phyloP scores from a whole-genome alignment of 257 asterid species.

The Fraxinus quadrangulata region DNA sequence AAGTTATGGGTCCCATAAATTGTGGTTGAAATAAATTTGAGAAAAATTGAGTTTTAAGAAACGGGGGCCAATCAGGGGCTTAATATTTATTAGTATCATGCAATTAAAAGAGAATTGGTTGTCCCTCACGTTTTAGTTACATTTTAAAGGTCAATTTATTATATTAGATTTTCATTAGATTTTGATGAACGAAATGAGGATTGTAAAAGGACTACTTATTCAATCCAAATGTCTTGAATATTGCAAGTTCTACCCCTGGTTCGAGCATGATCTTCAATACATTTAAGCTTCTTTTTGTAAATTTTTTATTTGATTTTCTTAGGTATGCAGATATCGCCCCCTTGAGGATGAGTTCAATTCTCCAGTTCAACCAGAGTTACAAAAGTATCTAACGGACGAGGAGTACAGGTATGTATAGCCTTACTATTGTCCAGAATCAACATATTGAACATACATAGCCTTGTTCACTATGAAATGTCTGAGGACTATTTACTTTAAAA shows the following conservation, averaged over 20 bases:
- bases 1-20: no score
- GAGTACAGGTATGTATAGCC: constrained; percentile 65
- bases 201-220: neutral
- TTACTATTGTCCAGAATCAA: neutral
- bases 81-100: no score
- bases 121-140: neutral
- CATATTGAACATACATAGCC: neutral
- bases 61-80: no score
- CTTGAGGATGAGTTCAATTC: constrained; percentile 86
- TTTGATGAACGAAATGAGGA: neutral
- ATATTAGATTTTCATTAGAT: neutral
- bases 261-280: constrained; percentile 5
- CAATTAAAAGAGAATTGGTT: neutral
- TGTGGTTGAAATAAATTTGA: no score
- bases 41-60: no score
- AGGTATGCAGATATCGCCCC: constrained; percentile 89
- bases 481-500: neutral
- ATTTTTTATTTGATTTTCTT: constrained; percentile 19
- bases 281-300: constrained; percentile 17
- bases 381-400: constrained; percentile 79
- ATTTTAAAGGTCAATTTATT: constrained; percentile 1
- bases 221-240: constrained; percentile 10
- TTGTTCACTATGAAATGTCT: neutral
- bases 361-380: constrained; percentile 75
- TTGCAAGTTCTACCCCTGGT: constrained; percentile 8